phyloP scores from a whole-genome alignment of 2,329 filamentous ascomycete genomes.

The Penicillium sp. region DNA sequence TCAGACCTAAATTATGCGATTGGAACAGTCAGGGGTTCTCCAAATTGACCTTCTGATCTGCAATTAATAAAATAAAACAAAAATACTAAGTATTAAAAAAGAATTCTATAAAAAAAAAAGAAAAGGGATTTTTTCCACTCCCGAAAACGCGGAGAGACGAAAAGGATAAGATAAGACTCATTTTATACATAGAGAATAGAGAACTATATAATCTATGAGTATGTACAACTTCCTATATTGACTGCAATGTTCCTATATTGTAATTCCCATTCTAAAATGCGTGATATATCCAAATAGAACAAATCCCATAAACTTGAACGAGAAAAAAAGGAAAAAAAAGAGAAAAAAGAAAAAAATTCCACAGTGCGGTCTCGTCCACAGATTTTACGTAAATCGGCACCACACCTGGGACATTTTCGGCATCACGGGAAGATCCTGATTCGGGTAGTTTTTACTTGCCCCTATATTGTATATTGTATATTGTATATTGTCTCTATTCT shows the following conservation, averaged over 20 bases:
- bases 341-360: neutral
- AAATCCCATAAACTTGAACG: neutral
- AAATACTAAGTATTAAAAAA: neutral
- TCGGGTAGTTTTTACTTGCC: neutral
- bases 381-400: slow-evolving; percentile 44
- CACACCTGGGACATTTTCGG: slow-evolving; percentile 15
- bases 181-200: no score
- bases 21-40: slow-evolving; percentile 16
- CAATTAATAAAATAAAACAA: neutral
- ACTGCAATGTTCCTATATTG: no score
- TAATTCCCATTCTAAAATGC: neutral
- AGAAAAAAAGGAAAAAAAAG: neutral
- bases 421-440: slow-evolving; percentile 24
- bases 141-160: slow-evolving; percentile 7
- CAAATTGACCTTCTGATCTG: slow-evolving; percentile 7
- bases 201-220: no score
- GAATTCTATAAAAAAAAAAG: neutral
- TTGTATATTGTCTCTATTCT: no score
- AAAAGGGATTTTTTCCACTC: no score
- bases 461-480: no score
- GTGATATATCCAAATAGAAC: slow-evolving; percentile 9
- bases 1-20: slow-evolving; percentile 25
- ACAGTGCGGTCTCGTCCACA: slow-evolving; percentile 17
- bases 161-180: slow-evolving; percentile 14
- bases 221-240: no score